A percentile compares a stretch with the other conserved stretches of the same genome.
Conservation (phyloP, 495 filamentous ascomycete species). For the Trichoderma parareesei region DNA sequence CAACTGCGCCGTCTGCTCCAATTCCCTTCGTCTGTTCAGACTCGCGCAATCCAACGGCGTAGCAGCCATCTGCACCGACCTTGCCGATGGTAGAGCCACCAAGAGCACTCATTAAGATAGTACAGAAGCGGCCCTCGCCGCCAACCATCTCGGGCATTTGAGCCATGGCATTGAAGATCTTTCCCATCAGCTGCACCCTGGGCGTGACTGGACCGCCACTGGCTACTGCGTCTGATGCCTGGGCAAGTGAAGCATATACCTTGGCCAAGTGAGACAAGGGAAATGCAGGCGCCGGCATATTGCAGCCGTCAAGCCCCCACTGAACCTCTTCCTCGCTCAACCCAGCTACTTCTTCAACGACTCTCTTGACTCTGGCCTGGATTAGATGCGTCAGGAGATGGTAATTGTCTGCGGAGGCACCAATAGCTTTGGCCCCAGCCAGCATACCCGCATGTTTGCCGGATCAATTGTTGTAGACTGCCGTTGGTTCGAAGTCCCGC, state of each 20-base stretch:
- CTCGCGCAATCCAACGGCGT: conserved; percentile 18
- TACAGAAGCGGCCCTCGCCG: conserved; percentile 33
- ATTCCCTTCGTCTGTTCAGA: conserved; percentile 23
- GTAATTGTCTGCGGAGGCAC: conserved; percentile 21
- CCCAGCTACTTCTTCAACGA: conserved; percentile 19
- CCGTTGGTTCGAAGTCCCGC: conserved; percentile 25
- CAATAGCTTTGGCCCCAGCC: conserved; percentile 27
- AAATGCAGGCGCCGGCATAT: conserved; percentile 31
- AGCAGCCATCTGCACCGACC: conserved; percentile 33
- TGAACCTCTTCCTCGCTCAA: conserved; percentile 15
- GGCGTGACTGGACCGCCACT: neutral
- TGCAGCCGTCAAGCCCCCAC: conserved; percentile 35
- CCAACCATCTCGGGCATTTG: conserved; percentile 26
- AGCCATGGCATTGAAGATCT: conserved; percentile 30
- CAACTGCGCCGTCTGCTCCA: conserved; percentile 26
- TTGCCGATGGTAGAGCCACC: conserved; percentile 27
- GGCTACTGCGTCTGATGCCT: conserved; percentile 12
- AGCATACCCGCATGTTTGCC: conserved; percentile 39
- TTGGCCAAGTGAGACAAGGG: conserved; percentile 19
- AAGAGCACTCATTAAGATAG: conserved; percentile 27
- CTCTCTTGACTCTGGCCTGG: conserved; percentile 23
- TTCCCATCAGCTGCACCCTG: conserved; percentile 15
- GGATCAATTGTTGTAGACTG: conserved; percentile 33
- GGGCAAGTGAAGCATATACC: conserved; percentile 27
- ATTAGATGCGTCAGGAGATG: conserved; percentile 25